phyloP scores from a whole-genome alignment of 345 rosid species.

The Populus ilicifolia region DNA sequence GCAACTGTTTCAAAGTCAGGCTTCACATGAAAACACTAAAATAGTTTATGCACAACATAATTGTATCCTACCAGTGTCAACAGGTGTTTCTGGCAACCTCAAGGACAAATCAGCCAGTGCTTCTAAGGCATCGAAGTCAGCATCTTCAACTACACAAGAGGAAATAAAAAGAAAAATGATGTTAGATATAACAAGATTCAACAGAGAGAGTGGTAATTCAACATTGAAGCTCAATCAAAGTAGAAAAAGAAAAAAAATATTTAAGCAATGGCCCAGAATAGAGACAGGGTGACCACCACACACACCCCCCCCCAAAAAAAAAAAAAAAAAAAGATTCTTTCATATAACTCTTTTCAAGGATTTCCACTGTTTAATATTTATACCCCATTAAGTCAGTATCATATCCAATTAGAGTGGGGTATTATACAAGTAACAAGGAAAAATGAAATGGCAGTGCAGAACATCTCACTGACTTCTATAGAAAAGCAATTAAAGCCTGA shows the following conservation, averaged over 20 bases:
- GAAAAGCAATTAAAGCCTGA: background rate
- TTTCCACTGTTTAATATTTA: background rate
- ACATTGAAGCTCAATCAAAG: conserved; percentile 8
- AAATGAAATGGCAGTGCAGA: background rate
- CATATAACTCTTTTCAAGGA: background rate
- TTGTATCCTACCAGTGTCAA: conserved; percentile 54
- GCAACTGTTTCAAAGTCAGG: background rate
- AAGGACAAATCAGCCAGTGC: conserved; percentile 73
- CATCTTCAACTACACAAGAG: conserved; percentile 50
- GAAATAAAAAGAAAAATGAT: background rate
- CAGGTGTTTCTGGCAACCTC: conserved; percentile 62
- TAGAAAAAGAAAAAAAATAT: background rate
- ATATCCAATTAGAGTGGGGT: background rate
- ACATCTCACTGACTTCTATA: background rate
- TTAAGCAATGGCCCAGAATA: background rate
- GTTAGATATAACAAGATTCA: background rate
- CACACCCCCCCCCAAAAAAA: too few relatives aligned
- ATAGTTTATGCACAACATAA: conserved; percentile 12
- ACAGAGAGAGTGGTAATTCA: background rate
- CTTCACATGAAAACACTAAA: background rate
- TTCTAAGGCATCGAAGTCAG: conserved; percentile 70
- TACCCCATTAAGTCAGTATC: background rate
- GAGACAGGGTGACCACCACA: background rate
- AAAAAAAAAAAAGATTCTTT: background rate
- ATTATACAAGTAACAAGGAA: background rate